Evolutionary conservation across 208 protist genomes (phyloP), one percentile per base, ranked within the genome.

Genomic region (Zelonia costaricensis): DNA sequence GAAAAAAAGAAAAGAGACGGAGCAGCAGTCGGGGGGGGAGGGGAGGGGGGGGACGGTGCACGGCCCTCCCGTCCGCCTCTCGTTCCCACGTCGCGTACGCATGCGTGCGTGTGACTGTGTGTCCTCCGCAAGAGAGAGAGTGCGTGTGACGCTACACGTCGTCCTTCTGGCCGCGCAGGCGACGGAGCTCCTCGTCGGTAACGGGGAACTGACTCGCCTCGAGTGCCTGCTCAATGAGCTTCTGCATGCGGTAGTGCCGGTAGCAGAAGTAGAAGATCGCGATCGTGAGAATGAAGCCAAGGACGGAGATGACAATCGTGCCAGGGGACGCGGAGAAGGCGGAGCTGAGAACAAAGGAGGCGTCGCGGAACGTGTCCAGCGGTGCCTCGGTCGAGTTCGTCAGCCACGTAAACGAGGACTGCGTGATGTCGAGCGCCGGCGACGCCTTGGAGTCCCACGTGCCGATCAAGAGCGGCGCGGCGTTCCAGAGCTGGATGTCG

Each of bases 251-350:
- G 60, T 93, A 95, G 56, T 95, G 89, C 0, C 82, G 78, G 48
- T 92, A 93, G 56, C 86, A 93, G 28, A 95, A 92, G 70, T 88
- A 80, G 58, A 95, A 93, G 16, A 91, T 59, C 0, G 74, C 77
- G 35, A 95, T 83, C 4, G 89, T 95, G 51, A 76, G 33, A 33
- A 92, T 61, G 54, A 95, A 93, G 30, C 89, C 89, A 13, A 95
- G 65, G 18, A 92, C 66, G 13, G 82, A 91, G 22, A 93, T 71
- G 18, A 90, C 84, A 59, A 95, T 95, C 13, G 80, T 77, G 10
- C 86, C 86, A 2, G 86, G 80, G n/a, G 80, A 89, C 16, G 84
- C 82, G n/a, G 78, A 72, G 13, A 86, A 69, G 25, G 78, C 81
- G n/a, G 70, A 62, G 49, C 73, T 70, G 35, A 93, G 61, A 31